Conservation (phyloP, 129 eudicot species). For the Glebionis coronaria region DNA sequence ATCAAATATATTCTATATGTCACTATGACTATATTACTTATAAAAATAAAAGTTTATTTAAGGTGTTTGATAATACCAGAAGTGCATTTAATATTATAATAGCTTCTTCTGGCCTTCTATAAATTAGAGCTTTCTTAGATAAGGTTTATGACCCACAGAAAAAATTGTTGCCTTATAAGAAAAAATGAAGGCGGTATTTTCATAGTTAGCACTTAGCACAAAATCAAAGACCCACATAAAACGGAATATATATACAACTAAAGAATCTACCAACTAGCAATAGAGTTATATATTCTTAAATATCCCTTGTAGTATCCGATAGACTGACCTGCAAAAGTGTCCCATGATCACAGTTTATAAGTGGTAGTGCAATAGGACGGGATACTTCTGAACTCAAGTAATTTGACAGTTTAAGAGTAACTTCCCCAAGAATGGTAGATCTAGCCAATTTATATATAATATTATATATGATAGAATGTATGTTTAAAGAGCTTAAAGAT, state of each 20-base stretch:
- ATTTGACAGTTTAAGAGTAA: slow-evolving; percentile 51
- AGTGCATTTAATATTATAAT: not conserved
- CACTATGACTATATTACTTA: no score
- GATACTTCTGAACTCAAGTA: slow-evolving; percentile 47
- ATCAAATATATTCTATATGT: no score
- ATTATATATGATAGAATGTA: no score
- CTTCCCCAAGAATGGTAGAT: slow-evolving; percentile 77
- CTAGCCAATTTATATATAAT: no score
- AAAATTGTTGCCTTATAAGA: slow-evolving; percentile 9
- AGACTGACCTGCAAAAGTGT: slow-evolving; percentile 58
- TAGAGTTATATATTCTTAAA: not conserved
- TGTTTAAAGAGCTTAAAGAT: no score
- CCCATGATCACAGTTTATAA: slow-evolving; percentile 58
- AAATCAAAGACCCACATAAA: slow-evolving; percentile 1
- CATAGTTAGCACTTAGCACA: slow-evolving; percentile 17
- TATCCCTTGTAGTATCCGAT: not conserved
- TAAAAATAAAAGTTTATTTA: slow-evolving; percentile 1
- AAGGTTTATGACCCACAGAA: not conserved
- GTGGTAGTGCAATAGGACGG: slow-evolving; percentile 51
- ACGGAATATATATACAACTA: slow-evolving; percentile 1
- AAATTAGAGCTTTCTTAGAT: slow-evolving; percentile 1
- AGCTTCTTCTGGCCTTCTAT: not conserved
- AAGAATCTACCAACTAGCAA: slow-evolving; percentile 13
- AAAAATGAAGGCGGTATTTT: not conserved
- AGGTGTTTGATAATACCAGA: slow-evolving; percentile 2